Base-by-base conservation (phyloP, 148 eudicot species). In the Diospyros lotus region DNA sequence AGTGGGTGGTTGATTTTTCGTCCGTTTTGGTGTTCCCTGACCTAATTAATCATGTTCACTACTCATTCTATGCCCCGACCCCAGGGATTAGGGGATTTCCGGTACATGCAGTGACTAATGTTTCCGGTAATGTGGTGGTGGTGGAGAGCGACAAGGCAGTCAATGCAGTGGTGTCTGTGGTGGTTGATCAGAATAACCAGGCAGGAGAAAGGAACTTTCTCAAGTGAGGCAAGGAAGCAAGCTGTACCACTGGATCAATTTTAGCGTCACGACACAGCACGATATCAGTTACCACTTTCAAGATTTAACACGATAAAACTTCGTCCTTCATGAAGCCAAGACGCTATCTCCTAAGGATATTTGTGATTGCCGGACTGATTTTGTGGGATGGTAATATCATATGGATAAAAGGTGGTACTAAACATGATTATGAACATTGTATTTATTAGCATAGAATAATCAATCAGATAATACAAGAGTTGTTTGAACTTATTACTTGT, bases 181-280 rank as follows among this genome's bases (percentile, higher is more conserved):
- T 4, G n/a, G 88, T 80, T 75, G 88, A 85, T 75, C 88, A 85
- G 54, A 28, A 81, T 61, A 84, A 73, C 63, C 65, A 66, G 76
- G 76, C n/a, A 9, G 87, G 84, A 48, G 84, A 84, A 74, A 55
- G 58, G 14, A 66, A 42, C 48, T 81, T 77, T 28, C 60, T 71
- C 40, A 71, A 68, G 51, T 64, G 9, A 64, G 41, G 66, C 9
- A 61, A 1, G 9, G 10, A 61, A 12, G 28, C 28, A 61, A 56
- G 15, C 3, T 56, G 17, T 56, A 56, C 17, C 3, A 56, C 15
- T 56, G 13, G 17, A 56, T 56, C 60, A 13, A 56, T 13, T 56
- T 56, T 56, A 2, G 56, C 56, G 2, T 53, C 10, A 14, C 12
- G 56, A 53, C 12, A 7, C 28, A 28, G 28, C 28, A 28, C 28